These are phyloP conservation scores for Rhizophora mangle DNA, from an alignment of 345 rosid species.

Conservation along the genomic window DNA sequence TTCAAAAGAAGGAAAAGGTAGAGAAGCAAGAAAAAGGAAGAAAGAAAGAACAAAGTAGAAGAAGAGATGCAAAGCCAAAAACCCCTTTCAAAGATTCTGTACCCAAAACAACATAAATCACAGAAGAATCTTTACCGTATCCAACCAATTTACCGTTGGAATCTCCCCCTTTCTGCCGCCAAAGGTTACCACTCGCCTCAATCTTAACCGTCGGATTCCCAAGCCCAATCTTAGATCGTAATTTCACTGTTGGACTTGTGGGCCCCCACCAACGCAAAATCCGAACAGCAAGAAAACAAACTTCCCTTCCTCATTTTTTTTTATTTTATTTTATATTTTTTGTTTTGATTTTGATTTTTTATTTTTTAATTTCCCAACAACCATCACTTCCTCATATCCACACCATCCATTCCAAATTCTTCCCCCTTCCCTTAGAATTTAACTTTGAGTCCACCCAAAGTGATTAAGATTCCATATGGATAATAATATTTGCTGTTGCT, in stretches of 20 bases:
- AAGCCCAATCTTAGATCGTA: not conserved
- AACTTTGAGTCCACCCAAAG: constrained; percentile 36
- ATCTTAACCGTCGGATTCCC: constrained; percentile 27
- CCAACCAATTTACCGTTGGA: constrained; percentile 13
- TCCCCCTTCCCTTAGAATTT: not conserved
- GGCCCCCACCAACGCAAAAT: constrained; percentile 24
- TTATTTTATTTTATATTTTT: too few species aligned
- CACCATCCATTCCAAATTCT: constrained; percentile 7
- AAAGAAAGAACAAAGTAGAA: not conserved
- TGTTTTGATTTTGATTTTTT: too few species aligned
- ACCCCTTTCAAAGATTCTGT: constrained; percentile 12
- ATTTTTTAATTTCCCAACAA: too few species aligned
- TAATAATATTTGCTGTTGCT: not conserved
- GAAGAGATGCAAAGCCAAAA: not conserved
- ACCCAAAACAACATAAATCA: not conserved
- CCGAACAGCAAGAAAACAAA: constrained; percentile 24
- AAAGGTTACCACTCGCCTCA: constrained; percentile 10
- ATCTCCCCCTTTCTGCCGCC: constrained; percentile 28
- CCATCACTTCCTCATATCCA: constrained; percentile 10
- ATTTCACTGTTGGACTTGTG: not conserved
- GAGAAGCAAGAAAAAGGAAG: not conserved
- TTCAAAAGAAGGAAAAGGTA: constrained; percentile 2
- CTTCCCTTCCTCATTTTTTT: not conserved
- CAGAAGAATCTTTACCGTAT: constrained; percentile 12
- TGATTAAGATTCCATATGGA: constrained; percentile 21